These are phyloP conservation scores for Amesomyces nigricolor DNA, from an alignment of 2,329 filamentous ascomycete genomes.

Conservation along the genomic window DNA sequence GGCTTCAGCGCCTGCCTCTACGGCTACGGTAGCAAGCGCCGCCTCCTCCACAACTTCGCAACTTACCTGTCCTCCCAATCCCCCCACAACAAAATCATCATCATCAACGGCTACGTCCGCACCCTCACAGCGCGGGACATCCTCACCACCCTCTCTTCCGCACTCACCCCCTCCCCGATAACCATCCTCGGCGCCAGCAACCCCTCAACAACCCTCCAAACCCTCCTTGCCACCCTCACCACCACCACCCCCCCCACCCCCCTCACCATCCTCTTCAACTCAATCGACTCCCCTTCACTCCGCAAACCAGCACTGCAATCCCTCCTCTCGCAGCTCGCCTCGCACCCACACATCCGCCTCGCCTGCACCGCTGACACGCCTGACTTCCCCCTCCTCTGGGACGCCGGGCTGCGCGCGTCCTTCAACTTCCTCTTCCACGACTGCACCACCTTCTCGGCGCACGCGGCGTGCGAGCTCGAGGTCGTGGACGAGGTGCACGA, in stretches of 20 bases:
- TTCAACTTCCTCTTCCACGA: conserved; percentile 91
- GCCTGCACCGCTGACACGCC: conserved; percentile 82
- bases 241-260: conserved; percentile 47
- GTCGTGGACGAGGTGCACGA: conserved; percentile 87
- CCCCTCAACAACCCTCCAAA: conserved; percentile 62
- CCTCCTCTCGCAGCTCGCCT: conserved; percentile 68
- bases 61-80: conserved; percentile 53
- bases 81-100: conserved; percentile 58
- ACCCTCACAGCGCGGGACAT: conserved; percentile 63
- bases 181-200: conserved; percentile 44
- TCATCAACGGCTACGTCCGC: conserved; percentile 79
- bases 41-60: conserved; percentile 69
- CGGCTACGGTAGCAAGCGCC: conserved; percentile 84
- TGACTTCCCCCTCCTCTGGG: conserved; percentile 84
- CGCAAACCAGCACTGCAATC: conserved; percentile 66
- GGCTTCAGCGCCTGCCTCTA: conserved; percentile 87
- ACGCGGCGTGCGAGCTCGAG: conserved; percentile 62
- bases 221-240: conserved; percentile 57
- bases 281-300: conserved; percentile 73
- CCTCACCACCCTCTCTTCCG: conserved; percentile 60
- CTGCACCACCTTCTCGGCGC: conserved; percentile 79
- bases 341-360: conserved; percentile 65
- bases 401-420: conserved; percentile 72
- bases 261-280: conserved; percentile 73
- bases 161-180: conserved; percentile 46